Evolutionary conservation across 768 basidiomycete species (phyloP), one percentile per base, ranked within the genome.

Genomic region (Sarcomyxa edulis): DNA sequence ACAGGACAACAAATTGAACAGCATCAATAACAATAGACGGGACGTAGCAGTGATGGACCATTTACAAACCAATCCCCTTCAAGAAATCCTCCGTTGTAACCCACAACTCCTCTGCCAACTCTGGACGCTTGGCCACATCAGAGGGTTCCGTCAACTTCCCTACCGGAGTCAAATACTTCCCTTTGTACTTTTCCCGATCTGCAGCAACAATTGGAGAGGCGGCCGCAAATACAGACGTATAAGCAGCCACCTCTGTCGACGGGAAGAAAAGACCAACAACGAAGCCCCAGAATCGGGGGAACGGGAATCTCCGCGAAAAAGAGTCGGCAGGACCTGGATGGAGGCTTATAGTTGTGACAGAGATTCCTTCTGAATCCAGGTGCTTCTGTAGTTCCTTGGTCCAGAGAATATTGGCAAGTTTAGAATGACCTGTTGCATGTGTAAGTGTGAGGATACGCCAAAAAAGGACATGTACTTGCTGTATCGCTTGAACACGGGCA

Each of bases 401-500:
- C 43, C 66, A 77, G 12, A 81, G 60, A 21, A 72, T 54, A 34
- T 63, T 65, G 12, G 70, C 65, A n/a, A 79, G 54, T 50, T 82
- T 81, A 32, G 72, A 60, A 65, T 52, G 0, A 51, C 81, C n/a
- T n/a, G n/a, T 80, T n/a, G 6, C 20, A 6, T 15, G 14, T 20
- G 19, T 20, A 31, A 30, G 31, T 33, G 22, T 12, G 10, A 5
- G 23, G 8, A 2, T 21, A 11, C 20, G 9, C 20, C 11, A 7
- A 10, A 7, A 32, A 27, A 11, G 23, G 30, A 31, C 6, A 26
- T 3, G 32, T 14, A 44, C 52, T 19, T 45, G 66, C 68, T 46
- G 37, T 71, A 73, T 44, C 54, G 47, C 41, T 40, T 25, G 42
- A 58, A 44, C 27, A 36, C 11, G 8, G 56, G 32, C 18, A 35